A percentile compares a stretch with the other conserved stretches of the same genome.
Evolutionary conservation across 352 stramenopile species (phyloP).

Genomic region (Phytophthora lateralis): DNA sequence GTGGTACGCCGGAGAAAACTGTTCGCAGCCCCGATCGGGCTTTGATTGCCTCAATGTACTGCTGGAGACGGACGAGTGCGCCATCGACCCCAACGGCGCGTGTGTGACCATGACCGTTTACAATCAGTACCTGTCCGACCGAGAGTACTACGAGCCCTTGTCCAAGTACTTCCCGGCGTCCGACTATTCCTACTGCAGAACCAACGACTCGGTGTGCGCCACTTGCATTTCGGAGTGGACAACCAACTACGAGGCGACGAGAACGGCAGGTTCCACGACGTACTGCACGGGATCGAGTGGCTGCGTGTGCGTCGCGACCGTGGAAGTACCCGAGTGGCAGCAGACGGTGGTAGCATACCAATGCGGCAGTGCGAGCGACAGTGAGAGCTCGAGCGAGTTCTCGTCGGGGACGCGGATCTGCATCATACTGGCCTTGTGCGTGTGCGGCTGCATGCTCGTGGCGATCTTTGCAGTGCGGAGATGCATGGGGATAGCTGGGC

Average conservation of each 20-base stretch:
- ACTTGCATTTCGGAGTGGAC: conserved; percentile 38
- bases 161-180: conserved; percentile 34
- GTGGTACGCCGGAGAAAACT: conserved; percentile 34
- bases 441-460: conserved; percentile 13
- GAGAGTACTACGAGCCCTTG: conserved; percentile 33
- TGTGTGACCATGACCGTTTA: conserved; percentile 42
- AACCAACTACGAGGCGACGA: conserved; percentile 29
- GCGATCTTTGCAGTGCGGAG: conserved; percentile 17
- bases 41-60: conserved; percentile 40
- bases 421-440: conserved; percentile 21
- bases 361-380: conserved; percentile 21
- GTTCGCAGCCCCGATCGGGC: conserved; percentile 29
- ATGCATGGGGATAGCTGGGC: conserved; percentile 3
- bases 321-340: conserved; percentile 34
- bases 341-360: conserved; percentile 32
- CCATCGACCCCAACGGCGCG: conserved; percentile 36
- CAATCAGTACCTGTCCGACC: conserved; percentile 28
- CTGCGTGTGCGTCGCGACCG: conserved; percentile 47
- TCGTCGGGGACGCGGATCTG: conserved; percentile 26
- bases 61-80: conserved; percentile 37
- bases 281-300: conserved; percentile 41
- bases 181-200: conserved; percentile 49
- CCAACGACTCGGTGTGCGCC: conserved; percentile 37
- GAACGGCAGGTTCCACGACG: conserved; percentile 22
- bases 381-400: conserved; percentile 13